Conservation (phyloP, 176 grass and related monocot species). For the Olyra latifolia region DNA sequence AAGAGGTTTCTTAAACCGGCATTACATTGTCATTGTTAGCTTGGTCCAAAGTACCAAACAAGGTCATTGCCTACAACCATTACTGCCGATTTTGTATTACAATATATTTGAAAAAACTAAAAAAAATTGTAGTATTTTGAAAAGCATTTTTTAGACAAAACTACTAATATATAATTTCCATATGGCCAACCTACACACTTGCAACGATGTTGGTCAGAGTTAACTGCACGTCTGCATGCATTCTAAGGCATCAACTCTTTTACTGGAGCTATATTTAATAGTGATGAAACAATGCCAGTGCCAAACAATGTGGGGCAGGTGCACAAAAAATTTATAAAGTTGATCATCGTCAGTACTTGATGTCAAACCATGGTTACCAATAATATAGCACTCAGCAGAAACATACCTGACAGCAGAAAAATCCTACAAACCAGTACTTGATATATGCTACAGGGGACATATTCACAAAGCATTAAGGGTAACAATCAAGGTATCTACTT, state of each 20-base stretch:
- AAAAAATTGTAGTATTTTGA: neutral
- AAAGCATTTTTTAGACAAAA: neutral
- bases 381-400: conserved; percentile 17
- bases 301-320: neutral
- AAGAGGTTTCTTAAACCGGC: neutral
- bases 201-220: neutral
- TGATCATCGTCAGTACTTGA: neutral
- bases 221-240: neutral
- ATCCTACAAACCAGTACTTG: conserved; percentile 4
- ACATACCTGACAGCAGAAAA: conserved; percentile 7
- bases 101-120: neutral
- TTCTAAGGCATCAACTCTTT: neutral
- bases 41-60: neutral
- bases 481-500: conserved; percentile 12
- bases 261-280: neutral
- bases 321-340: conserved; percentile 21
- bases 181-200: conserved; percentile 1
- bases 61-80: neutral
- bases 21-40: neutral
- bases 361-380: conserved; percentile 21
- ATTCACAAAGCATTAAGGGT: neutral
- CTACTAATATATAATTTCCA: neutral
- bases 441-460: neutral
- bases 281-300: neutral
- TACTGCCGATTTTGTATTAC: neutral